Conservation (phyloP, 2,329 filamentous ascomycete species). For the Rutstroemia sp. region DNA sequence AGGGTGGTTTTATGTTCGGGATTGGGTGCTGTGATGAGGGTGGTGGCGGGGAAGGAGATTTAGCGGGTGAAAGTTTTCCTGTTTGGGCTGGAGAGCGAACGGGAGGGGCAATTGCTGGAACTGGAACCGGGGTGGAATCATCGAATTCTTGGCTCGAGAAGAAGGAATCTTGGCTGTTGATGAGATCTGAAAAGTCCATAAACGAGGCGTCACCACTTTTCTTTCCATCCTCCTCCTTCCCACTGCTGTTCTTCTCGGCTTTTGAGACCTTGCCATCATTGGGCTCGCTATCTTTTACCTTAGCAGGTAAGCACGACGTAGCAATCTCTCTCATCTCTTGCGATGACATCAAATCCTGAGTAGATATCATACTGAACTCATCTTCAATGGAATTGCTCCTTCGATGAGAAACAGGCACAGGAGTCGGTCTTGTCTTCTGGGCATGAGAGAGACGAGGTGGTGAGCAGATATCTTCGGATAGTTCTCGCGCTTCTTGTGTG, state of each 20-base stretch:
- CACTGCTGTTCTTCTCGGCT: background rate
- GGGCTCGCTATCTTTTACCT: background rate
- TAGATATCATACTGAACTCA: slow-evolving; percentile 23
- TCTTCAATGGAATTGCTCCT: background rate
- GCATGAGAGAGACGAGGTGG: background rate
- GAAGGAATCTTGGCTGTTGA: background rate
- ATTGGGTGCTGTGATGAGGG: background rate
- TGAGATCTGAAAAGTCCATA: background rate
- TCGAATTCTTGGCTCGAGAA: background rate
- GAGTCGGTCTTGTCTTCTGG: no score
- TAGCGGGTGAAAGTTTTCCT: no score
- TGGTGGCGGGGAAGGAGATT: background rate
- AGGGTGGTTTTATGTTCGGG: background rate
- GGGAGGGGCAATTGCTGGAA: background rate
- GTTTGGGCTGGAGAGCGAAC: no score
- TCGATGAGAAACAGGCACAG: no score
- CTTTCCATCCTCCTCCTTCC: background rate
- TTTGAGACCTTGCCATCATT: background rate
- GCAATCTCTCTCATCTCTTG: slow-evolving; percentile 39
- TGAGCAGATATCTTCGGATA: slow-evolving; percentile 33
- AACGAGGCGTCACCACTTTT: no score
- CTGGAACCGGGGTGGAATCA: background rate
- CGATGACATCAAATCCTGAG: slow-evolving; percentile 42
- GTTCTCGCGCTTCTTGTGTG: slow-evolving; percentile 47
- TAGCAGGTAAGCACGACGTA: background rate